phyloP scores from a whole-genome alignment of 1,284 basidiomycete genomes.

The Fistulina hepatica region DNA sequence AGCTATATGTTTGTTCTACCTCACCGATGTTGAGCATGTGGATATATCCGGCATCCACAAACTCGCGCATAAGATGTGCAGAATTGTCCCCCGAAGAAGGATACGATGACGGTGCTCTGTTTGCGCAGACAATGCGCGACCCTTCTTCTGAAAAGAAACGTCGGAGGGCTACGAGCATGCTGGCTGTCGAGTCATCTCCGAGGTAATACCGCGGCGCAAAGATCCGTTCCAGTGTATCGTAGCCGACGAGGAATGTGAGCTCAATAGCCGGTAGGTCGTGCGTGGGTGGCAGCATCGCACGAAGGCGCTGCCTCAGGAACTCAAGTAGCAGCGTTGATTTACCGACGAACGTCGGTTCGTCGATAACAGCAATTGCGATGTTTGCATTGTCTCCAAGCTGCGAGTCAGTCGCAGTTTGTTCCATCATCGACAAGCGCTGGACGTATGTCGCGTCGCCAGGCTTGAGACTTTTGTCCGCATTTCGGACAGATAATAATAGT shows the following conservation, averaged over 20 bases:
- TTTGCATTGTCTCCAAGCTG: slow-evolving; percentile 19
- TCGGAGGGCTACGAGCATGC: slow-evolving; percentile 48
- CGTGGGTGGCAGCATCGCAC: slow-evolving; percentile 17
- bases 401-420: slow-evolving; percentile 42
- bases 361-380: slow-evolving; percentile 75
- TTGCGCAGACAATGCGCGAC: slow-evolving; percentile 68
- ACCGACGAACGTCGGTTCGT: slow-evolving; percentile 82
- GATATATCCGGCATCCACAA: too few species aligned
- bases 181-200: slow-evolving; percentile 21
- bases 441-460: slow-evolving; percentile 61
- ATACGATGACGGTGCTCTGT: too few species aligned
- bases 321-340: slow-evolving; percentile 61
- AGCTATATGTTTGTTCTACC: too few species aligned
- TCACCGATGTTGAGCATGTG: too few species aligned
- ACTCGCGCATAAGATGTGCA: too few species aligned
- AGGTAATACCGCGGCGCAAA: slow-evolving; percentile 79
- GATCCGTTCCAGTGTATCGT: slow-evolving; percentile 83
- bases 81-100: too few species aligned
- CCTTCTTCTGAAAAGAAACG: slow-evolving; percentile 57
- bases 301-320: slow-evolving; percentile 35
- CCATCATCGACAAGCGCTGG: slow-evolving; percentile 81
- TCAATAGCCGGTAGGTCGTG: too few species aligned
- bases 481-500: slow-evolving; percentile 77
- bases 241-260: slow-evolving; percentile 68
- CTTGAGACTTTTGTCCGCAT: slow-evolving; percentile 79